Base-by-base conservation (phyloP, 2,329 filamentous ascomycete genomes). In the Phialemoniopsis sp. region DNA sequence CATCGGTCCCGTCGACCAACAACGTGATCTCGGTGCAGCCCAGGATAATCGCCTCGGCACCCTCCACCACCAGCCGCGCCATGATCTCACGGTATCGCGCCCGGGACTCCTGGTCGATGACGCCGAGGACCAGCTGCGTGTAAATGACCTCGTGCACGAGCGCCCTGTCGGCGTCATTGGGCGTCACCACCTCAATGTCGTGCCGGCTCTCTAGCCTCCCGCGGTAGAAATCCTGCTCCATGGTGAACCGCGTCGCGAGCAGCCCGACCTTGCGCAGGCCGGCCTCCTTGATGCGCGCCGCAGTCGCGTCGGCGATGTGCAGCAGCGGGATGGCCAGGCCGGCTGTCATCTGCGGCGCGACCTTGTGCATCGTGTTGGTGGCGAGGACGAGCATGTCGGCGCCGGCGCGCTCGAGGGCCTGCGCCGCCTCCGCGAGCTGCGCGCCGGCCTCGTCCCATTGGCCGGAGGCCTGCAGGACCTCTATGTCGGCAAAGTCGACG, bases 381-480 rank as follows among this genome's bases (percentile, higher is more conserved):
- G 47, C 47, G 30, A 50, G 44, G 19, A 42, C 49, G 8, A 50
- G 8, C 10, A 45, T 38, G 15, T 46, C 33, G 5, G 47, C 49
- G 12, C 48, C 49, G 7, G 38, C 40, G n/a, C 16, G 7, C 21
- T 43, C 38, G 29, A 50, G 35, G 26, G 43, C 30, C 6, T 29
- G 34, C 14, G 45, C 56, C 2, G 63, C 59, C 34, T 54, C 47
- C 33, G 68, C 55, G 40, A 70, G 60, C 7, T 42, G 45, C 32
- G 64, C 59, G 8, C 66, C 52, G 39, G 74, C 71, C 3, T 52
- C 49, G 50, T 73, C 64, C 32, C 60, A 60, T 8, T 56, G 47
- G 28, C 73, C 56, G 48, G 67, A 63, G n/a, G 68, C 65, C 42
- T 74, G 71, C 4, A 68, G 43, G 1, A 17, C 33, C 19, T 36